phyloP scores from a whole-genome alignment of 148 eudicot genomes.

The Fagopyrum homotropicum region DNA sequence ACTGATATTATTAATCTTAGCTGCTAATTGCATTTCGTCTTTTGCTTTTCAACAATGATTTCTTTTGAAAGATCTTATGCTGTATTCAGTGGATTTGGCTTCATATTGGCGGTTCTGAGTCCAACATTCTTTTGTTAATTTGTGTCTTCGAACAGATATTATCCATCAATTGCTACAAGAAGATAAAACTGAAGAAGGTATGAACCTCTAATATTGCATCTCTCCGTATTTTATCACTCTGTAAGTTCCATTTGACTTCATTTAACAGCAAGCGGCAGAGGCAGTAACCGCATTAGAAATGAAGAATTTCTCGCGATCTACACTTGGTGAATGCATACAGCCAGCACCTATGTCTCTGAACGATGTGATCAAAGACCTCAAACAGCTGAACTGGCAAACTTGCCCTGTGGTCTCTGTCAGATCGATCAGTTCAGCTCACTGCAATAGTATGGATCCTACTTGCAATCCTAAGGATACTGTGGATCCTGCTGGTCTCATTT shows the following conservation, averaged over 20 bases:
- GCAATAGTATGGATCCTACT: background rate
- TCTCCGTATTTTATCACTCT: background rate
- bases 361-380: slow-evolving; percentile 33
- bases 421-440: slow-evolving; percentile 21
- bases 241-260: background rate
- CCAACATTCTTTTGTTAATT: background rate
- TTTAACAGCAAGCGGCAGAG: slow-evolving; percentile 29
- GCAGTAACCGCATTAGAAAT: slow-evolving; percentile 32
- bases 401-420: slow-evolving; percentile 35
- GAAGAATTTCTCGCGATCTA: slow-evolving; percentile 44
- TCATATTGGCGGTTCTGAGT: background rate
- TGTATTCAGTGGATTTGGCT: background rate
- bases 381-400: slow-evolving; percentile 45
- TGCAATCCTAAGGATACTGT: background rate
- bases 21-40: background rate
- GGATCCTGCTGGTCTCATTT: background rate
- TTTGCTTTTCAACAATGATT: background rate
- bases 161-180: slow-evolving; percentile 31
- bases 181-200: slow-evolving; percentile 16
- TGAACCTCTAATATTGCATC: background rate
- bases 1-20: background rate
- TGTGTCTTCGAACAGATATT: slow-evolving; percentile 24
- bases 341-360: slow-evolving; percentile 22
- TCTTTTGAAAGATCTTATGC: background rate
- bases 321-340: slow-evolving; percentile 28